Conservation (phyloP, 2,329 filamentous ascomycete species). For the Ophiostoma novo-ulmi region DNA sequence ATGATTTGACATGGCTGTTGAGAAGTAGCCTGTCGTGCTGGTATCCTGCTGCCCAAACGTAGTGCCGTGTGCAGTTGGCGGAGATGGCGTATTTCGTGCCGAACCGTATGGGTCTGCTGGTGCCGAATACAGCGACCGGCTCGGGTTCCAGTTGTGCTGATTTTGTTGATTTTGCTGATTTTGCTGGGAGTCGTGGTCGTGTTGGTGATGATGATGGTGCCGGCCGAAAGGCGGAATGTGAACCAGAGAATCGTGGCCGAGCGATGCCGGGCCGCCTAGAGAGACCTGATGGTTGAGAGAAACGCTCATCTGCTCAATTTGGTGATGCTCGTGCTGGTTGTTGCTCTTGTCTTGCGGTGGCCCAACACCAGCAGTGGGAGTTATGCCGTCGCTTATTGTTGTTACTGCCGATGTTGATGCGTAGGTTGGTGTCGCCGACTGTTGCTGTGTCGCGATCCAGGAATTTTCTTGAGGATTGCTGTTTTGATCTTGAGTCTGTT, state of each 20-base stretch:
- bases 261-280: conserved; percentile 25
- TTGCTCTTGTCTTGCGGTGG: conserved; percentile 13
- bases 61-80: conserved; percentile 10
- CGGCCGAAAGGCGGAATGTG: conserved; percentile 3
- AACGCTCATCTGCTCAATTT: conserved; percentile 24
- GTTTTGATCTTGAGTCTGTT: not conserved
- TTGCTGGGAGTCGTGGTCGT: not conserved
- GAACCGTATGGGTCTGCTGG: conserved; percentile 16
- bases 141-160: conserved; percentile 21
- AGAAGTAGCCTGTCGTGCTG: not conserved
- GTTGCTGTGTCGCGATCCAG: not conserved
- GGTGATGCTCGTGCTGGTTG: conserved; percentile 14
- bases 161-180: not conserved
- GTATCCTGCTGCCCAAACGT: conserved; percentile 17
- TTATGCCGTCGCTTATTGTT: not conserved
- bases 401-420: not conserved
- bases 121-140: conserved; percentile 18
- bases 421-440: conserved; percentile 4
- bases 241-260: conserved; percentile 17
- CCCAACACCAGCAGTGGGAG: not conserved
- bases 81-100: conserved; percentile 22
- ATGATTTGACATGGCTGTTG: conserved; percentile 3
- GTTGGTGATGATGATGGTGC: not conserved
- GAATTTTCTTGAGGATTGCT: not conserved
- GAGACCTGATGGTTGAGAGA: conserved; percentile 24